Conservation (phyloP, 306 rosid genomes). For the Quercus gilva region DNA sequence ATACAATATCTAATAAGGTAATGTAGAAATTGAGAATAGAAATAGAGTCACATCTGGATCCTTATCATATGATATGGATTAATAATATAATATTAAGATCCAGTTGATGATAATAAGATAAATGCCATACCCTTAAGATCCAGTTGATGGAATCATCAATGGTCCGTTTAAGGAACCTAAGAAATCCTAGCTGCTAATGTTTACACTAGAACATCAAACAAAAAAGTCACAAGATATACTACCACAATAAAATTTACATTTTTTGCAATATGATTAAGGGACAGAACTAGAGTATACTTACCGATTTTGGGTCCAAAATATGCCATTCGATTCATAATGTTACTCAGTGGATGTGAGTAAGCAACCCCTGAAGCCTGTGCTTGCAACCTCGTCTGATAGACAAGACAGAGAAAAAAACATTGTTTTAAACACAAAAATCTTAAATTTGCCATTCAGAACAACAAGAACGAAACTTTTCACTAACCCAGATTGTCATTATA, state of each 20-base stretch:
- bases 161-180: background rate
- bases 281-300: constrained; percentile 17
- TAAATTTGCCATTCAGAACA: background rate
- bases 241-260: background rate
- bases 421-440: background rate
- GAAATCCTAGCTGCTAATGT: background rate
- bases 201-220: background rate
- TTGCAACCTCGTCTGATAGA: constrained; percentile 92
- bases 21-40: too few species aligned
- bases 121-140: too few species aligned
- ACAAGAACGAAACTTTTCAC: background rate
- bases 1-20: too few species aligned
- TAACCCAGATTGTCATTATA: background rate
- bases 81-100: too few species aligned
- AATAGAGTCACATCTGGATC: too few species aligned
- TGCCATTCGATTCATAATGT: constrained; percentile 72
- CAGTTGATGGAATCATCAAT: too few species aligned
- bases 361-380: constrained; percentile 97
- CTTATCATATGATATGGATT: too few species aligned
- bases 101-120: too few species aligned
- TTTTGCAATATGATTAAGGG: background rate
- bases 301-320: constrained; percentile 93
- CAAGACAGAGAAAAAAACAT: background rate
- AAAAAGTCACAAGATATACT: background rate
- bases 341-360: constrained; percentile 91